A percentile compares a stretch with the other conserved stretches of the same genome.
These are phyloP conservation scores for Rhizopogon roseolus DNA, from an alignment of 768 basidiomycete genomes.

Conservation along the genomic window DNA sequence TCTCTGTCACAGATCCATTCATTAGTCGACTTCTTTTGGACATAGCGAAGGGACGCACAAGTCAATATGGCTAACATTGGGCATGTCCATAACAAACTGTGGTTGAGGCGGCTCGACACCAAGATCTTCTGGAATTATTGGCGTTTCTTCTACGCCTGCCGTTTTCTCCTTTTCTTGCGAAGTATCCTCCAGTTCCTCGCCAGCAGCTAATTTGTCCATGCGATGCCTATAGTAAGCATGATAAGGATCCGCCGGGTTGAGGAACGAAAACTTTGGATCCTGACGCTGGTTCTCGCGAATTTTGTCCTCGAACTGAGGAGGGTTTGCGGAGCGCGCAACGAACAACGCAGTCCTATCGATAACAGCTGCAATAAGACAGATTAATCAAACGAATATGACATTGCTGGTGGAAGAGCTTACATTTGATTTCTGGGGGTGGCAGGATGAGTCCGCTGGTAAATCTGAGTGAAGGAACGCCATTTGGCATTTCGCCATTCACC, in stretches of 20 bases:
- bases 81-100: constrained; percentile 83
- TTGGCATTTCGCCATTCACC: constrained; percentile 24
- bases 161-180: constrained; percentile 40
- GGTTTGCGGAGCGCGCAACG: constrained; percentile 91
- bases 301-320: constrained; percentile 91
- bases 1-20: constrained; percentile 48
- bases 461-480: constrained; percentile 34
- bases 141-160: constrained; percentile 26
- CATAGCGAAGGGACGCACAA: constrained; percentile 55
- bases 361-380: constrained; percentile 51
- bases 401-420: constrained; percentile 34
- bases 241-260: constrained; percentile 95
- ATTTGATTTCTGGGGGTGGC: constrained; percentile 94
- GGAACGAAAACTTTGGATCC: constrained; percentile 98
- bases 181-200: constrained; percentile 65
- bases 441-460: constrained; percentile 88
- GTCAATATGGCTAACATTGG: constrained; percentile 84
- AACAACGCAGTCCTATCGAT: constrained; percentile 93
- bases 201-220: constrained; percentile 76
- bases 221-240: constrained; percentile 97
- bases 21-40: neutral
- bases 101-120: constrained; percentile 74
- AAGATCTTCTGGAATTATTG: constrained; percentile 46
- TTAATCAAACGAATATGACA: constrained; percentile 1
- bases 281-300: constrained; percentile 94